A percentile compares a stretch with the other conserved stretches of the same genome.
Evolutionary conservation across 2,329 filamentous ascomycete genomes (phyloP).

Genomic region (Fusarium armeniacum): DNA sequence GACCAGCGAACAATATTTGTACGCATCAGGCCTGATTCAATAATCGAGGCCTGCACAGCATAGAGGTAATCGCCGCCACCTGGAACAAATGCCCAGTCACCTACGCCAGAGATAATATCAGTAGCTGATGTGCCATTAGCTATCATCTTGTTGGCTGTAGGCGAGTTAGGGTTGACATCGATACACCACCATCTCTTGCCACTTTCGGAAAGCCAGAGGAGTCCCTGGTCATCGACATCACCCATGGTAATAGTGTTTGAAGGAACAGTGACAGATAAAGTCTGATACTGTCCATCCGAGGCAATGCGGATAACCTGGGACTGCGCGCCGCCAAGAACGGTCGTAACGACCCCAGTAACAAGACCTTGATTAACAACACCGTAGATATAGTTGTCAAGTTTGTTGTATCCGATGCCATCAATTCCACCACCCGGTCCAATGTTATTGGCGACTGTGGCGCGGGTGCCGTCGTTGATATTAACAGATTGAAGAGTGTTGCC

Average conservation of each 20-base stretch:
- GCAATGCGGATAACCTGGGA: conserved; percentile 14
- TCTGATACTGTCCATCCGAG: conserved; percentile 1
- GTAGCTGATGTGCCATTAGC: conserved; percentile 4
- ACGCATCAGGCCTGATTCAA: conserved; percentile 10
- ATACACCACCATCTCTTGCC: conserved; percentile 14
- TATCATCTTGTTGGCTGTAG: conserved; percentile 7
- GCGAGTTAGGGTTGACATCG: conserved; percentile 1
- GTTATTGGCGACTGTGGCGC: not conserved
- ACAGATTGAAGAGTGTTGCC: conserved; percentile 11
- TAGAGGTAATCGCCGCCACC: conserved; percentile 17
- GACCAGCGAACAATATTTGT: conserved; percentile 34
- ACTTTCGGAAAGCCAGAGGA: conserved; percentile 16
- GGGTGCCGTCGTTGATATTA: not conserved
- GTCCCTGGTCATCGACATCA: conserved; percentile 14
- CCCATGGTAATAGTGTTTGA: conserved; percentile 6
- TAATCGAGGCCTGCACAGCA: conserved; percentile 5
- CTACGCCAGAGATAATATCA: conserved; percentile 5
- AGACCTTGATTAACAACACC: conserved; percentile 4
- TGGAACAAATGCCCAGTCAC: conserved; percentile 17
- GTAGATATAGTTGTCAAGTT: conserved; percentile 15
- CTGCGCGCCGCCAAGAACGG: not conserved
- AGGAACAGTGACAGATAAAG: not conserved
- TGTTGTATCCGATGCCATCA: conserved; percentile 14
- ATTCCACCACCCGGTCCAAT: conserved; percentile 16
- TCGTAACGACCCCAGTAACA: not conserved